phyloP scores from a whole-genome alignment of 2,329 filamentous ascomycete genomes.

The Aspergillus ochraceoroseus region DNA sequence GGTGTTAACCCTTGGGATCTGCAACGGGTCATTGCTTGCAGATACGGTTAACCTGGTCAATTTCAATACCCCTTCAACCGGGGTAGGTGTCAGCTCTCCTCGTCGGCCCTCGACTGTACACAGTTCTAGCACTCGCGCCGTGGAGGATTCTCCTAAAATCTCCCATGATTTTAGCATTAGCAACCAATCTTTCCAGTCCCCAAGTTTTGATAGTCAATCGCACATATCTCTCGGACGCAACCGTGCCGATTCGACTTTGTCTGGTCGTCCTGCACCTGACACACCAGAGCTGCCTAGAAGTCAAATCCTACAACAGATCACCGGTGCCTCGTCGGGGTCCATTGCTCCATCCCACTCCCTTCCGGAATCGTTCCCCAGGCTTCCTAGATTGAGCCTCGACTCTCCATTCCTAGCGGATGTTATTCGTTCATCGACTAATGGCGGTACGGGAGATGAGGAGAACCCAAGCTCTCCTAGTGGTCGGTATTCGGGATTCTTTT shows the following conservation, averaged over 20 bases:
- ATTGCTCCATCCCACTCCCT: slow-evolving; percentile 15
- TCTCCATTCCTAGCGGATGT: slow-evolving; percentile 43
- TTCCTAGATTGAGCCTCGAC: slow-evolving; percentile 45
- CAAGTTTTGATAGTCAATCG: slow-evolving; percentile 41
- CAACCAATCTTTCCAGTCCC: slow-evolving; percentile 61
- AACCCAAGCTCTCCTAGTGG: slow-evolving; percentile 40
- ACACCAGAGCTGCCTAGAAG: slow-evolving; percentile 52
- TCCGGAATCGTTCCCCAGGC: slow-evolving; percentile 34
- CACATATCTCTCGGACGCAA: slow-evolving; percentile 40
- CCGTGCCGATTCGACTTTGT: slow-evolving; percentile 54
- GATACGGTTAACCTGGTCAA: slow-evolving; percentile 57
- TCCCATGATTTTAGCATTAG: slow-evolving; percentile 64
- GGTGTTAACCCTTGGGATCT: slow-evolving; percentile 65
- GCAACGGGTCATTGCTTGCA: slow-evolving; percentile 65
- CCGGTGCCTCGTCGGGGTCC: slow-evolving; percentile 44
- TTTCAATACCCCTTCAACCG: slow-evolving; percentile 51
- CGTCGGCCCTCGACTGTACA: slow-evolving; percentile 50
- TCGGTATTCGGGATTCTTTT: slow-evolving; percentile 73
- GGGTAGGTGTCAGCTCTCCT: slow-evolving; percentile 38
- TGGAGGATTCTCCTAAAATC: slow-evolving; percentile 58
- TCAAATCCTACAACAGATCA: slow-evolving; percentile 48
- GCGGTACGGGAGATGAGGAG: slow-evolving; percentile 23
- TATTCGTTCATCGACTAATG: slow-evolving; percentile 30
- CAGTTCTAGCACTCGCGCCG: slow-evolving; percentile 54
- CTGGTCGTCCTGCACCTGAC: slow-evolving; percentile 48